These are phyloP conservation scores for Alternaria gansuensis DNA, from an alignment of 2,329 filamentous ascomycete genomes.

Conservation along the genomic window DNA sequence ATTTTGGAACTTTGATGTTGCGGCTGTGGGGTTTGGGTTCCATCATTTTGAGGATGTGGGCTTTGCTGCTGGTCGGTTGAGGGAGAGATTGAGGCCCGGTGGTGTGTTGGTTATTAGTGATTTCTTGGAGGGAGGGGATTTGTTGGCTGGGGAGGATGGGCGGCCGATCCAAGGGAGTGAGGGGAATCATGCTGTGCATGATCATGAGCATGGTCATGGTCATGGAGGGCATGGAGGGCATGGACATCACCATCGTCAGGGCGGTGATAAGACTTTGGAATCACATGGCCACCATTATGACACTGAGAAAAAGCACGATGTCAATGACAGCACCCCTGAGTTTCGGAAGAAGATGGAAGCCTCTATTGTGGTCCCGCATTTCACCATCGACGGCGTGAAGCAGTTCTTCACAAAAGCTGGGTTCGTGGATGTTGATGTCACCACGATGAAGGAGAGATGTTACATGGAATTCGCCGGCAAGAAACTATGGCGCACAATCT, in stretches of 20 bases:
- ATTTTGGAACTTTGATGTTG: slow-evolving; percentile 56
- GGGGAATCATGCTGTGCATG: slow-evolving; percentile 38
- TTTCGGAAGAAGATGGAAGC: slow-evolving; percentile 51
- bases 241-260: slow-evolving; percentile 9
- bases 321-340: slow-evolving; percentile 13
- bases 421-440: slow-evolving; percentile 64
- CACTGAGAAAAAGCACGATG: slow-evolving; percentile 15
- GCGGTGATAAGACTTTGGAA: slow-evolving; percentile 12
- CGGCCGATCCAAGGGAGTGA: slow-evolving; percentile 33
- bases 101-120: slow-evolving; percentile 75
- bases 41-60: slow-evolving; percentile 67
- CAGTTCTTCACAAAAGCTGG: slow-evolving; percentile 72
- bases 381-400: slow-evolving; percentile 67
- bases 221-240: slow-evolving; percentile 27
- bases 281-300: slow-evolving; percentile 22
- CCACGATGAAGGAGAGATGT: slow-evolving; percentile 62
- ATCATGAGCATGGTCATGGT: slow-evolving; percentile 35
- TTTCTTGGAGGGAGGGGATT: slow-evolving; percentile 65
- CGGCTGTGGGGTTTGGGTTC: slow-evolving; percentile 56
- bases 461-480: slow-evolving; percentile 55
- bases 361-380: slow-evolving; percentile 73
- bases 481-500: slow-evolving; percentile 56
- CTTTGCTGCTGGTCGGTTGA: slow-evolving; percentile 67
- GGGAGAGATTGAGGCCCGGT: slow-evolving; percentile 68
- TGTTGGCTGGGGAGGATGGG: slow-evolving; percentile 41